Conservation (phyloP, 257 asterid genomes). For the Solanum boliviense region DNA sequence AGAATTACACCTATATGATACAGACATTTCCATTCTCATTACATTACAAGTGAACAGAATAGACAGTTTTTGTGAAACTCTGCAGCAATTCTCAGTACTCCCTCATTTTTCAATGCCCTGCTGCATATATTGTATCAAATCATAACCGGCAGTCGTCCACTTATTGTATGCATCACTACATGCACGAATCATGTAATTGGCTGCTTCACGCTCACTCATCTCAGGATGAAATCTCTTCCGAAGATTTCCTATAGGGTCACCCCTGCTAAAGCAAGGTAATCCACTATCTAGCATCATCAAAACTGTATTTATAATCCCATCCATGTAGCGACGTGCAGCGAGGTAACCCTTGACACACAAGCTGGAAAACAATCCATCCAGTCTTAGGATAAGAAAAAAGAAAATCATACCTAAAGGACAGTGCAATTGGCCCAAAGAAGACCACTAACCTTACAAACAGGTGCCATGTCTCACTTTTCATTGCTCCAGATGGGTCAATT, state of each 20-base stretch:
- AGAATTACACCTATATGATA: not conserved
- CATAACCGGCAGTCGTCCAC: slow-evolving; percentile 97
- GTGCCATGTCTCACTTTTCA: slow-evolving; percentile 94
- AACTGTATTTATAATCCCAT: slow-evolving; percentile 80
- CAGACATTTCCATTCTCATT: not conserved
- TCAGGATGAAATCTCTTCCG: slow-evolving; percentile 96
- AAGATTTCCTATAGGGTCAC: slow-evolving; percentile 94
- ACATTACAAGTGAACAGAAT: not conserved
- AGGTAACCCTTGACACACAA: slow-evolving; percentile 97
- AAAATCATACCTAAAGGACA: not conserved
- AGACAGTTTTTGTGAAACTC: not conserved
- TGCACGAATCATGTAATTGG: slow-evolving; percentile 73
- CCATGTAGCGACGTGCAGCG: slow-evolving; percentile 89
- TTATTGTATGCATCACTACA: slow-evolving; percentile 96
- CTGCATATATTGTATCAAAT: slow-evolving; percentile 90
- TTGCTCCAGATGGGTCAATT: slow-evolving; percentile 92
- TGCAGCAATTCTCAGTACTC: not conserved
- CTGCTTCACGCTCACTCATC: slow-evolving; percentile 98
- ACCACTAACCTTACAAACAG: slow-evolving; percentile 63
- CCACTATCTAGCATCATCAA: slow-evolving; percentile 86
- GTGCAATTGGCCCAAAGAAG: not conserved
- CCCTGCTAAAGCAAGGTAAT: slow-evolving; percentile 96
- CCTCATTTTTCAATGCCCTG: slow-evolving; percentile 94
- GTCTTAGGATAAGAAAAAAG: not conserved
- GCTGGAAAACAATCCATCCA: slow-evolving; percentile 30